These are phyloP conservation scores for Kandelia obovata DNA, from an alignment of 345 rosid species.

Conservation along the genomic window DNA sequence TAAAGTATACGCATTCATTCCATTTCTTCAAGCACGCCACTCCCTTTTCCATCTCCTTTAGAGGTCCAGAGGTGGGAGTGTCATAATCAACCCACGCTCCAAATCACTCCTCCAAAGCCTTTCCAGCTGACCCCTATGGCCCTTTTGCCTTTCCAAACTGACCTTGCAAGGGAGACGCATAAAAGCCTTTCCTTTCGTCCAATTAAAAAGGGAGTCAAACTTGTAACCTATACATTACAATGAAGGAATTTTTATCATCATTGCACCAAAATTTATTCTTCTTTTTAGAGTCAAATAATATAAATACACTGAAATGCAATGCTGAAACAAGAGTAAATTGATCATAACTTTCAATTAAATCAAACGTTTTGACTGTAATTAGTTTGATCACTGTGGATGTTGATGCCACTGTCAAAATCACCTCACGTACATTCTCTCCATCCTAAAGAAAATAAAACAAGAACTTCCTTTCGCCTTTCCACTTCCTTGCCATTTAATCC, in stretches of 20 bases:
- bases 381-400: neutral
- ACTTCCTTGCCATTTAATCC: constrained; percentile 37
- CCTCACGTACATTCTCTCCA: constrained; percentile 3
- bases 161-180: neutral
- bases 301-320: too few relatives aligned
- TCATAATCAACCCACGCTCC: constrained; percentile 48
- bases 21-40: constrained; percentile 37
- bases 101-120: constrained; percentile 15
- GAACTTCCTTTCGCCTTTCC: constrained; percentile 6
- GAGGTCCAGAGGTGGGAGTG: constrained; percentile 2
- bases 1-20: constrained; percentile 15
- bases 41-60: constrained; percentile 16
- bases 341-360: too few relatives aligned
- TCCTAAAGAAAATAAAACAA: constrained; percentile 4
- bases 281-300: too few relatives aligned
- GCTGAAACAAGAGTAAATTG: too few relatives aligned
- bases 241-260: too few relatives aligned
- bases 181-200: too few relatives aligned
- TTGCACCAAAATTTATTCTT: too few relatives aligned
- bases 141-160: constrained; percentile 6
- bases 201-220: too few relatives aligned
- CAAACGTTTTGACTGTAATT: neutral
- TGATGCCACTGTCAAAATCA: neutral
- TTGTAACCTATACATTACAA: too few relatives aligned
- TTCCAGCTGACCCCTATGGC: constrained; percentile 6